A percentile compares a stretch with the other conserved stretches of the same genome.
Evolutionary conservation across 257 asterid species (phyloP).

Genomic region (Solanum paucissectum): DNA sequence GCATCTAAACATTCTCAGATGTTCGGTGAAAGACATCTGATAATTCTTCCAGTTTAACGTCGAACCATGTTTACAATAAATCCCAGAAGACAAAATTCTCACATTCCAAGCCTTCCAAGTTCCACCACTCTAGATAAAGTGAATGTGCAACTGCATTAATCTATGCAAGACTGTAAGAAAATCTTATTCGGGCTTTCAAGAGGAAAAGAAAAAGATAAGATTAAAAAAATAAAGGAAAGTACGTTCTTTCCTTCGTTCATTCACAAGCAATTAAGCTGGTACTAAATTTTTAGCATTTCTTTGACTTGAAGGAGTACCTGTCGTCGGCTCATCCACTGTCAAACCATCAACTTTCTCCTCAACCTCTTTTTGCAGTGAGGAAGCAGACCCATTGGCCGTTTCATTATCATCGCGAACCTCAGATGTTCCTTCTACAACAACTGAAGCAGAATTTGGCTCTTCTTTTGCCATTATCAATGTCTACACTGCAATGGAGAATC

Average conservation of each 20-base stretch:
- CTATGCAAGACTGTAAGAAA: neutral
- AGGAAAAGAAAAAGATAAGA: neutral
- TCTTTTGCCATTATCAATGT: slow-evolving; percentile 6
- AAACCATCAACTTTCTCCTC: slow-evolving; percentile 48
- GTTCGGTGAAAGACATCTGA: neutral
- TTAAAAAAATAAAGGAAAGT: neutral
- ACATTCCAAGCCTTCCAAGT: neutral
- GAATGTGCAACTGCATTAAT: neutral
- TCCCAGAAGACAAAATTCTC: neutral
- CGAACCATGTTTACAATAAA: neutral
- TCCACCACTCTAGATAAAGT: neutral
- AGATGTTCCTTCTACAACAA: slow-evolving; percentile 26
- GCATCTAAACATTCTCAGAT: neutral
- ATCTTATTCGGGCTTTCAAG: neutral
- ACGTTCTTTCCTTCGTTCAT: neutral
- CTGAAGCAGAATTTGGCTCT: neutral
- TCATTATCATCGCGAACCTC: slow-evolving; percentile 17
- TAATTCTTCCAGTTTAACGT: neutral
- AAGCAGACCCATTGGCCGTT: slow-evolving; percentile 17
- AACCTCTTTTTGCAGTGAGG: slow-evolving; percentile 23
- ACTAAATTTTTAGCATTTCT: neutral
- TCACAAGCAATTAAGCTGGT: neutral
- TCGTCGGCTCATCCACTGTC: slow-evolving; percentile 42
- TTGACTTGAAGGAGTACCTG: slow-evolving; percentile 24
- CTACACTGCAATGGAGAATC: neutral